Conservation (phyloP, 192 early-diverging fungal species). For the Cetraspora pellucida region DNA sequence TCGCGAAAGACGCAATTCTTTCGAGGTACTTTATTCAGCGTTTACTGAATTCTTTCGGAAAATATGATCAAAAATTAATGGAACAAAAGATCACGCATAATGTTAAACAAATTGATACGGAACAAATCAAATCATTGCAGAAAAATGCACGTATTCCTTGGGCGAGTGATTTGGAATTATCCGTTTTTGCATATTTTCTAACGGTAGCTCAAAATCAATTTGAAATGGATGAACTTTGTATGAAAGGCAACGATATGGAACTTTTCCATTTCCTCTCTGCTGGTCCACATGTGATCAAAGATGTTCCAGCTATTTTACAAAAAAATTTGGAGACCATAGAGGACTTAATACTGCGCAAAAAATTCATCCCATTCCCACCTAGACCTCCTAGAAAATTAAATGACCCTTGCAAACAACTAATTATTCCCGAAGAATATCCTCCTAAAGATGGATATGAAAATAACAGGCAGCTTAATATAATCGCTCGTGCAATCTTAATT, state of each 20-base stretch:
- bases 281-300: background rate
- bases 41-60: background rate
- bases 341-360: background rate
- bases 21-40: constrained; percentile 4
- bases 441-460: constrained; percentile 25
- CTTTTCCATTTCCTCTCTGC: constrained; percentile 5
- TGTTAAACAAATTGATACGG: background rate
- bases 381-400: background rate
- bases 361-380: constrained; percentile 18
- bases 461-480: background rate
- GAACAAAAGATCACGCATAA: background rate
- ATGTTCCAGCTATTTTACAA: background rate
- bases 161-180: background rate
- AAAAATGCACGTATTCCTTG: background rate
- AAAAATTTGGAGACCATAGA: background rate
- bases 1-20: background rate
- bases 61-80: background rate
- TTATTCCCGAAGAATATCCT: constrained; percentile 8
- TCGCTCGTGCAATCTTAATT: constrained; percentile 6
- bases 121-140: too few species aligned
- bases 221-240: background rate
- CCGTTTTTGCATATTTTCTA: background rate
- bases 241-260: constrained; percentile 26
- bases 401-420: too few species aligned
- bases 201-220: background rate